Base-by-base conservation (phyloP, 2,329 filamentous ascomycete species). In the Graphilbum fragrans region DNA sequence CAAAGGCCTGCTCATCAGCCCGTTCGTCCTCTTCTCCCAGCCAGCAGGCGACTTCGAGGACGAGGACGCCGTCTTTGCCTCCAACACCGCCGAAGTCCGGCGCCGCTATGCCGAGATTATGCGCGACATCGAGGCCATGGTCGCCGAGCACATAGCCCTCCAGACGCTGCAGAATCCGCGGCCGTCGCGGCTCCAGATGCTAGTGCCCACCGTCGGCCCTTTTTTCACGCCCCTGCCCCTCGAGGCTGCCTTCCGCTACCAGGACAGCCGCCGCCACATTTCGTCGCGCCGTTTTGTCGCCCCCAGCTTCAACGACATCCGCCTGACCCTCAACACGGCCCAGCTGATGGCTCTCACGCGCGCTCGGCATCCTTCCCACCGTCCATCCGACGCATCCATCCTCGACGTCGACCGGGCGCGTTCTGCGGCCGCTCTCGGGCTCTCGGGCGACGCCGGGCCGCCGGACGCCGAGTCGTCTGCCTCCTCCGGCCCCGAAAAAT, bases 231-330 rank as follows among this genome's bases (percentile, higher is more conserved):
- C 82, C 5, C 66, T 96, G 3, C 81, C 84, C 3, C 74, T 96
- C 9, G 86, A 90, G 55, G 85, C 87, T 38, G 90, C 90, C 7
- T 96, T 96, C 65, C 80, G 80, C 50, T 90, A 85, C 61, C 92
- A 96, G 61, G 92, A 98, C 58, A 65, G 72, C 44, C 80, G 80
- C 49, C 79, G 92, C 7, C 83, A 81, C 59, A 98, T 98, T 54
- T 94, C 86, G 22, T 86, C 82, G 2, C 74, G 92, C 20, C 80
- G 92, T 46, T 96, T 95, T 57, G 92, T 98, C 2, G 84, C 90
- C 1, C 92, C 92, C 0, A 94, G 86, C 2, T 98, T 98, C 72
- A 98, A 98, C 63, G 92, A 98, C 57, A 79, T 98, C 45, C 80
- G 92, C 2, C 70, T 95, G 20, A 82, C 94, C 39, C 75, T 98